Evolutionary conservation across 805 yeast genomes (phyloP).

Genomic region (Metschnikowia bowlesiae): DNA sequence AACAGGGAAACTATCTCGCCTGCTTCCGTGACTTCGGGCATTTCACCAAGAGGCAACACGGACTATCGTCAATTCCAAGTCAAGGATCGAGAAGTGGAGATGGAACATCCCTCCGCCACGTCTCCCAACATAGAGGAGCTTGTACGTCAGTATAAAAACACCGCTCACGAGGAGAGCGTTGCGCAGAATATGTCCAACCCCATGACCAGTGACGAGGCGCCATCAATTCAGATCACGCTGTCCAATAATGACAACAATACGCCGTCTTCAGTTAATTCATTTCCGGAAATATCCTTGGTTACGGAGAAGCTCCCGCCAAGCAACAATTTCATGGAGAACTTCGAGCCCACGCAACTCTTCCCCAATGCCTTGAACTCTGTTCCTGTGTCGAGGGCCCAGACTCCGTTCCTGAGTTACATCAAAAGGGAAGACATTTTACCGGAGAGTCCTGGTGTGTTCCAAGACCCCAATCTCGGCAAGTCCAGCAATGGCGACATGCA

Average conservation of each 20-base stretch:
- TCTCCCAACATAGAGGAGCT: conserved; percentile 29
- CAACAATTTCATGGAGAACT: conserved; percentile 43
- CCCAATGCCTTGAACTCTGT: conserved; percentile 37
- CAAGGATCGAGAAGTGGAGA: not conserved
- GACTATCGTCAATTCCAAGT: not conserved
- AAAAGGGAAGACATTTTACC: conserved; percentile 5
- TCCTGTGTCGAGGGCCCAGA: conserved; percentile 36
- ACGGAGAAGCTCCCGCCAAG: conserved; percentile 49
- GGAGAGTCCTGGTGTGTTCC: conserved; percentile 5
- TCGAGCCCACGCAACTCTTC: conserved; percentile 55
- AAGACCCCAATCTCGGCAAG: conserved; percentile 5
- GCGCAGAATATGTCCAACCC: not conserved
- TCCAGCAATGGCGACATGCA: conserved; percentile 13
- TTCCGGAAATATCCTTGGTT: conserved; percentile 54
- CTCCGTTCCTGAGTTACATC: conserved; percentile 20
- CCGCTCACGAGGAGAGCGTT: conserved; percentile 6
- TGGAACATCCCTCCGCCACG: not conserved
- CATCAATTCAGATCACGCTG: not conserved
- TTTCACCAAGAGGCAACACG: conserved; percentile 7
- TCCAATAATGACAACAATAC: conserved; percentile 23
- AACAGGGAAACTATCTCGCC: not conserved
- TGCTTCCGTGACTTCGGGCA: conserved; percentile 1
- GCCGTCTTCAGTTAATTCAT: conserved; percentile 35
- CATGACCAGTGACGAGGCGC: not conserved
- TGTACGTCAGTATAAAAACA: conserved; percentile 29